Conservation (phyloP, 2,329 filamentous ascomycete genomes). For the Atkinsonella texensis region DNA sequence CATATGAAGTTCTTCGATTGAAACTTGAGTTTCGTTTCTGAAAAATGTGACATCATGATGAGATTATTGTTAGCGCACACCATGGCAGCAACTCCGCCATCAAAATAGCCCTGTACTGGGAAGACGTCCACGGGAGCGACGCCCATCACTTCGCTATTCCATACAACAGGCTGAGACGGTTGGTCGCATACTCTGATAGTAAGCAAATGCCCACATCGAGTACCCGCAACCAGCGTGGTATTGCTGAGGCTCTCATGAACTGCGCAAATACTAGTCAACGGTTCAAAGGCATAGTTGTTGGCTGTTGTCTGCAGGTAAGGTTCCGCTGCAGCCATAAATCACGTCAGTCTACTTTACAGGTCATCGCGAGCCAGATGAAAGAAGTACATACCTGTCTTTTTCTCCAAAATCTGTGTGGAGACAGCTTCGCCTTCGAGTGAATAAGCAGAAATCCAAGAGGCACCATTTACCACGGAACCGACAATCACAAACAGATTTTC, state of each 20-base stretch:
- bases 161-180: slow-evolving; percentile 12
- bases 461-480: slow-evolving; percentile 21
- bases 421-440: slow-evolving; percentile 14
- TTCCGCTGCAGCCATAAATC: neutral
- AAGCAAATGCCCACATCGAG: slow-evolving; percentile 39
- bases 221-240: slow-evolving; percentile 31
- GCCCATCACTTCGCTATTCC: slow-evolving; percentile 23
- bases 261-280: slow-evolving; percentile 33
- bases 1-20: slow-evolving; percentile 34
- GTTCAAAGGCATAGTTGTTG: slow-evolving; percentile 17
- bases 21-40: slow-evolving; percentile 18
- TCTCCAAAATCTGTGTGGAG: slow-evolving; percentile 6
- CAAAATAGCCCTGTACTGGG: slow-evolving; percentile 14
- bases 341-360: neutral
- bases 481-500: slow-evolving; percentile 18
- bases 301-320: neutral
- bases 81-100: slow-evolving; percentile 22
- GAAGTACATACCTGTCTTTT: neutral
- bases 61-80: slow-evolving; percentile 37
- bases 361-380: neutral
- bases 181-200: slow-evolving; percentile 20
- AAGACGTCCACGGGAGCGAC: slow-evolving; percentile 24
- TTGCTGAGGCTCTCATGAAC: slow-evolving; percentile 16
- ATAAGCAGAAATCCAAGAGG: slow-evolving; percentile 23
- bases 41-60: slow-evolving; percentile 28